Evolutionary conservation across 345 rosid species (phyloP).

Genomic region (Durio zibethinus): DNA sequence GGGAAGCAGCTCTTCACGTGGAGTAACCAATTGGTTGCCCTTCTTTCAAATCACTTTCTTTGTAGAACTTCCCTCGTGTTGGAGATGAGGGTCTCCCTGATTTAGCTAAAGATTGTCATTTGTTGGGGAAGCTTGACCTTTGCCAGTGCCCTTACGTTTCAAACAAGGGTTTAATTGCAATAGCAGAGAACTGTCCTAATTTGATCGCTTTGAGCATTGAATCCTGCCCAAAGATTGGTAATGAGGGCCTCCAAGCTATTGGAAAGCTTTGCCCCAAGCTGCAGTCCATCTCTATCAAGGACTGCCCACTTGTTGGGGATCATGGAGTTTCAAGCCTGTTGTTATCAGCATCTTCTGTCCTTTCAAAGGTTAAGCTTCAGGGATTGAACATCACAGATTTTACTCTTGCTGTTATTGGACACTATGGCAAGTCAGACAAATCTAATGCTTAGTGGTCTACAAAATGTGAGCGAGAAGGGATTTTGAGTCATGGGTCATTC

Average conservation of each 20-base stretch:
- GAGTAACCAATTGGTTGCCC: constrained; percentile 62
- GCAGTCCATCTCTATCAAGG: constrained; percentile 56
- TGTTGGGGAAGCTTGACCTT: constrained; percentile 69
- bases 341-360: constrained; percentile 41
- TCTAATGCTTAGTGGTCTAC: constrained; percentile 47
- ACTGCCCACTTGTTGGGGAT: constrained; percentile 73
- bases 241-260: constrained; percentile 61
- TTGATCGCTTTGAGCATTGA: constrained; percentile 54
- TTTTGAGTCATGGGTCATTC: constrained; percentile 85
- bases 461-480: constrained; percentile 59
- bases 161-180: constrained; percentile 52
- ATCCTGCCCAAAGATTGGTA: constrained; percentile 55
- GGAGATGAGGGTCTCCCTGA: constrained; percentile 55
- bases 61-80: constrained; percentile 60
- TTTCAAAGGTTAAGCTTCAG: constrained; percentile 59
- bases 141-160: constrained; percentile 54
- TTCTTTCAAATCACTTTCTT: constrained; percentile 55
- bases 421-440: constrained; percentile 52
- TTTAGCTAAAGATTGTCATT: constrained; percentile 54
- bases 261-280: constrained; percentile 54
- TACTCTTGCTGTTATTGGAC: constrained; percentile 71
- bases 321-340: constrained; percentile 57
- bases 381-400: constrained; percentile 65
- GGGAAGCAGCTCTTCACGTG: constrained; percentile 44
- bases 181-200: constrained; percentile 57